phyloP scores from a whole-genome alignment of 805 yeast genomes.

The Maudiozyma bulderi region DNA sequence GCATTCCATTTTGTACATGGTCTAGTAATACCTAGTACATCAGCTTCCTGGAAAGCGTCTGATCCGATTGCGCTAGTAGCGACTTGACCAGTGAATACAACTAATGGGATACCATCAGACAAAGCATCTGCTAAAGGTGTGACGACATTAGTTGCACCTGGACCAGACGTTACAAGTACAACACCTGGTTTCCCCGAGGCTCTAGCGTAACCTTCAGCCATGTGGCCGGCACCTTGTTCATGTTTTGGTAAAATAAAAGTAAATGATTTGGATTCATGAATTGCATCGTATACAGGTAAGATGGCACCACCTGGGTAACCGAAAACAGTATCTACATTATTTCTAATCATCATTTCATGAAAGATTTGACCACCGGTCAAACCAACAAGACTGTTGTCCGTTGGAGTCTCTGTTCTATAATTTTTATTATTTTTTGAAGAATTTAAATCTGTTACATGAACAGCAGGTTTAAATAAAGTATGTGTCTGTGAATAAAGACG shows the following conservation, averaged over 20 bases:
- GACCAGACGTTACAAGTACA: constrained; percentile 94
- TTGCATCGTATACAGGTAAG: constrained; percentile 96
- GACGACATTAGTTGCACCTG: constrained; percentile 95
- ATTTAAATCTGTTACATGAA: background rate
- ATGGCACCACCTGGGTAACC: constrained; percentile 99
- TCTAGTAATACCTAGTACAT: constrained; percentile 90
- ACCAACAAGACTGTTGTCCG: constrained; percentile 84
- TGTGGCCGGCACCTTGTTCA: constrained; percentile 99
- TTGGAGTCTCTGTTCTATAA: background rate
- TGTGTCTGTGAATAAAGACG: background rate
- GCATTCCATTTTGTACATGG: constrained; percentile 98
- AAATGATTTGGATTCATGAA: constrained; percentile 81
- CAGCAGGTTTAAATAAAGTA: background rate
- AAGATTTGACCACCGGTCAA: constrained; percentile 95
- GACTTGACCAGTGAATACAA: constrained; percentile 95
- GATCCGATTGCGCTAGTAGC: constrained; percentile 93
- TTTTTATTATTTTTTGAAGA: background rate
- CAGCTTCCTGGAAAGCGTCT: constrained; percentile 98
- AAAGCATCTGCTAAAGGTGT: constrained; percentile 97
- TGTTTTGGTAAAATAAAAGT: constrained; percentile 88
- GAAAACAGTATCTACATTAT: constrained; percentile 87
- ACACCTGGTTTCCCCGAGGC: constrained; percentile 97
- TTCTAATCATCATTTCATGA: constrained; percentile 97
- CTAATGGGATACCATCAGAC: constrained; percentile 93
- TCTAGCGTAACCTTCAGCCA: constrained; percentile 98